Evolutionary conservation across 352 stramenopile genomes (phyloP).

Genomic region (Phytophthora fragariae): DNA sequence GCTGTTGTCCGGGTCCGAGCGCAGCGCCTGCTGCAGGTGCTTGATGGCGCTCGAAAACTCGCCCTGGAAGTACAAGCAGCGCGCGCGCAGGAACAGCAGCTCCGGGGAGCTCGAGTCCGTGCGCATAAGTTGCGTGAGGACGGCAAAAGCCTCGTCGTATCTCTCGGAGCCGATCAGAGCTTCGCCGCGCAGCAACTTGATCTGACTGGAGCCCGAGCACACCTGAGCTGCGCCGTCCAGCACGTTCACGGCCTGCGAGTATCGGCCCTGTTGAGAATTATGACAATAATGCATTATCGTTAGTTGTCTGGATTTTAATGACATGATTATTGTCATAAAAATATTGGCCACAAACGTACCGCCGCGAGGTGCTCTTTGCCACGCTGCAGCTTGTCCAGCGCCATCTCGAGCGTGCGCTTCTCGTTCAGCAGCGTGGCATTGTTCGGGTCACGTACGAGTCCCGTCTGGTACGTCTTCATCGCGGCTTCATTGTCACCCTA

Average conservation of each 20-base stretch:
- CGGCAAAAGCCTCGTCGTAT: slow-evolving; percentile 86
- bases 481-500: slow-evolving; percentile 76
- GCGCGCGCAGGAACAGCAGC: slow-evolving; percentile 87
- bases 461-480: slow-evolving; percentile 80
- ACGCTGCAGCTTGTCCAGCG: slow-evolving; percentile 80
- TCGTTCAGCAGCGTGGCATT: slow-evolving; percentile 79
- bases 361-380: slow-evolving; percentile 75
- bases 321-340: slow-evolving; percentile 2
- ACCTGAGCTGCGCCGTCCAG: slow-evolving; percentile 78
- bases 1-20: slow-evolving; percentile 91
- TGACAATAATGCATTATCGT: neutral
- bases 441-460: slow-evolving; percentile 80
- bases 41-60: slow-evolving; percentile 94
- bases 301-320: neutral
- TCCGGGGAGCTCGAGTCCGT: slow-evolving; percentile 84
- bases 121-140: slow-evolving; percentile 85
- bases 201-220: slow-evolving; percentile 70
- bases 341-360: slow-evolving; percentile 35
- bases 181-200: slow-evolving; percentile 77
- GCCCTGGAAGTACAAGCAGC: slow-evolving; percentile 93
- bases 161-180: slow-evolving; percentile 81
- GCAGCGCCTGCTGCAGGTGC: slow-evolving; percentile 92
- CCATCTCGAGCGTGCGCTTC: slow-evolving; percentile 83
- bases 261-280: slow-evolving; percentile 50
- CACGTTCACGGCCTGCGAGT: slow-evolving; percentile 71